phyloP scores from a whole-genome alignment of 257 asterid genomes.

The Rubia yunnanensis region DNA sequence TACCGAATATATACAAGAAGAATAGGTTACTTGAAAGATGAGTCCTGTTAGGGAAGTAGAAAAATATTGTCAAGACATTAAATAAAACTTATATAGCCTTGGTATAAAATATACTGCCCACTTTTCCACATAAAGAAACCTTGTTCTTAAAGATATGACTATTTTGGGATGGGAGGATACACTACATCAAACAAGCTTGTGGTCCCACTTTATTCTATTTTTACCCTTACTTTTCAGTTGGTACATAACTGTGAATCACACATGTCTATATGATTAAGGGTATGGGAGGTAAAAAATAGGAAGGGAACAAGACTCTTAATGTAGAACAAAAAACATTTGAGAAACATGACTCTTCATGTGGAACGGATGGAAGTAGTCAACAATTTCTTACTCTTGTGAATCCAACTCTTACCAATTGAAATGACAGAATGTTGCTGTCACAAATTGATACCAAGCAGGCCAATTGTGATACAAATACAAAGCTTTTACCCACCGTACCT shows the following conservation, averaged over 20 bases:
- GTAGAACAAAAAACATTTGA: no score
- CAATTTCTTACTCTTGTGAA: slow-evolving; percentile 4
- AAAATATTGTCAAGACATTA: slow-evolving; percentile 4
- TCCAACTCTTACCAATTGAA: slow-evolving; percentile 57
- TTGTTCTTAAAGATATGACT: no score
- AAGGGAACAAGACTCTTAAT: no score
- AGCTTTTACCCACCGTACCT: slow-evolving; percentile 59
- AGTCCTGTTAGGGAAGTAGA: slow-evolving; percentile 41
- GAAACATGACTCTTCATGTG: no score
- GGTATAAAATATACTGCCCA: background rate
- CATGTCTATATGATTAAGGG: background rate
- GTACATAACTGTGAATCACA: background rate
- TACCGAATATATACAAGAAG: slow-evolving; percentile 95
- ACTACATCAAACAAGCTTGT: background rate
- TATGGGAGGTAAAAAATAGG: background rate
- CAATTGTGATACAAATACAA: slow-evolving; percentile 76
- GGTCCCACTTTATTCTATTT: background rate
- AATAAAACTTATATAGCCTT: background rate
- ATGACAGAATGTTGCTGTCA: slow-evolving; percentile 91
- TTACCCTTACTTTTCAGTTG: background rate
- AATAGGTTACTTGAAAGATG: slow-evolving; percentile 95
- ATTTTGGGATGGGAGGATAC: no score
- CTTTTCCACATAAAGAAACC: background rate
- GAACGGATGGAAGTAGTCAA: no score
- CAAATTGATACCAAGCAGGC: slow-evolving; percentile 94